A percentile compares a stretch with the other conserved stretches of the same genome.
These are phyloP conservation scores for Metroxylon sagu DNA, from an alignment of 176 grass and related monocot species.

Conservation along the genomic window DNA sequence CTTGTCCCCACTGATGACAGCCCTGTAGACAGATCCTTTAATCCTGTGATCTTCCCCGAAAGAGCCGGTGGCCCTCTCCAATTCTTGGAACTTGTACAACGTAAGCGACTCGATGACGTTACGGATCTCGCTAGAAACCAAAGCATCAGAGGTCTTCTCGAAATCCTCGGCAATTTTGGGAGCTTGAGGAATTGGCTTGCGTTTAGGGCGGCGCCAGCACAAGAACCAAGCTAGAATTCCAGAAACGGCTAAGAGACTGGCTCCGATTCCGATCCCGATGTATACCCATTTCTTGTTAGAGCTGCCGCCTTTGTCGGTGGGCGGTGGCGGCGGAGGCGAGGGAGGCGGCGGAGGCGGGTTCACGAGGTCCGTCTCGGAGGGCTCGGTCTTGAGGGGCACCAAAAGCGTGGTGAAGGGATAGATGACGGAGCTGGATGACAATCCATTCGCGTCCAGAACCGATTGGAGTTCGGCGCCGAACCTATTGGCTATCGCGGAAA, in stretches of 20 bases:
- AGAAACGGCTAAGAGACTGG: slow-evolving; percentile 25
- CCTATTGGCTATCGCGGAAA: slow-evolving; percentile 26
- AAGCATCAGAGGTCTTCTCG: not conserved
- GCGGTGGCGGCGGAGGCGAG: slow-evolving; percentile 8
- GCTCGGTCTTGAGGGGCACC: slow-evolving; percentile 48
- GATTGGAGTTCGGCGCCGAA: slow-evolving; percentile 27
- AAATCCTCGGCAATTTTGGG: slow-evolving; percentile 24
- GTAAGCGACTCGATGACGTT: slow-evolving; percentile 46
- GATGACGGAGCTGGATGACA: slow-evolving; percentile 23
- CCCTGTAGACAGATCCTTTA: slow-evolving; percentile 49
- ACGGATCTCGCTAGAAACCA: slow-evolving; percentile 34
- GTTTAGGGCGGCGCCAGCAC: not conserved
- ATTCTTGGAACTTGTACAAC: slow-evolving; percentile 50
- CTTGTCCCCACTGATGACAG: slow-evolving; percentile 58
- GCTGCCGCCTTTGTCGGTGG: not conserved
- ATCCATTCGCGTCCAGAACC: slow-evolving; percentile 43
- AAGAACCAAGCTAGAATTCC: slow-evolving; percentile 14
- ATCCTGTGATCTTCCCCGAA: slow-evolving; percentile 48
- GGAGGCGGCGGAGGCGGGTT: slow-evolving; percentile 33
- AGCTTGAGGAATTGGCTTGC: slow-evolving; percentile 9
- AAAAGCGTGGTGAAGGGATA: slow-evolving; percentile 80
- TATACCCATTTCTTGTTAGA: slow-evolving; percentile 28
- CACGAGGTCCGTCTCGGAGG: slow-evolving; percentile 34
- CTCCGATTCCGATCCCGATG: slow-evolving; percentile 40
- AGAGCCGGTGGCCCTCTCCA: slow-evolving; percentile 50